These are phyloP conservation scores for Pseudocercospora eumusae DNA, from an alignment of 2,329 filamentous ascomycete genomes.

Conservation along the genomic window DNA sequence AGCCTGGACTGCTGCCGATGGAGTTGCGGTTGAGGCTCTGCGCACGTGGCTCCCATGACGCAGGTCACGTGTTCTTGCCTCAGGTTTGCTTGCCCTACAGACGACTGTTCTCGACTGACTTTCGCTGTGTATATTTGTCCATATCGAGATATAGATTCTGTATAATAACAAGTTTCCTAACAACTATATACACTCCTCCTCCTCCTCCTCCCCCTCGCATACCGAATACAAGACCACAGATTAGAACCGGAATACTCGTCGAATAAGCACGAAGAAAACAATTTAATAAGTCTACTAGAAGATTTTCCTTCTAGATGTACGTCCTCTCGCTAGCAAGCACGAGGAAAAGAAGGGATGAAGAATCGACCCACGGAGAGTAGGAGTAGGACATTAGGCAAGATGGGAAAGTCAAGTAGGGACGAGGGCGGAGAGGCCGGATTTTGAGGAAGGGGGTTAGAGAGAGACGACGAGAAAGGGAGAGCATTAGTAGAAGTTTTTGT, in stretches of 20 bases:
- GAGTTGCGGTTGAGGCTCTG: not conserved
- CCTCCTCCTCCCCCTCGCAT: too few relatives aligned
- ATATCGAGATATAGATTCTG: constrained; percentile 56
- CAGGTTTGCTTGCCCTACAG: not conserved
- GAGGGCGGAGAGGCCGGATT: too few relatives aligned
- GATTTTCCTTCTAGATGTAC: too few relatives aligned
- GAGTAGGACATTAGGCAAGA: constrained; percentile 57
- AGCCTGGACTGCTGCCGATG: not conserved
- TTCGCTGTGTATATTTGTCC: too few relatives aligned
- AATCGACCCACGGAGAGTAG: constrained; percentile 66
- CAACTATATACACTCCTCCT: too few relatives aligned
- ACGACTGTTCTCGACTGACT: not conserved
- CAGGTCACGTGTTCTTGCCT: not conserved
- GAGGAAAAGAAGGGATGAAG: constrained; percentile 65
- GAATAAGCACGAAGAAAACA: too few relatives aligned
- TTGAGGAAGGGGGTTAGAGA: constrained; percentile 49
- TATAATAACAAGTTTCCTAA: not conserved
- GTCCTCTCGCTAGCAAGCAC: constrained; percentile 61
- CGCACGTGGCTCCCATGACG: not conserved
- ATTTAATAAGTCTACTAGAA: too few relatives aligned
- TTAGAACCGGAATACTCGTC: too few relatives aligned
- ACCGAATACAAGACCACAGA: too few relatives aligned
- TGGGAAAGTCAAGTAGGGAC: constrained; percentile 57
- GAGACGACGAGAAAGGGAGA: not conserved
- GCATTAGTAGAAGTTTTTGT: too few relatives aligned